Evolutionary conservation across 1,284 basidiomycete species (phyloP).

Genomic region (Mrakiaceae sp.): DNA sequence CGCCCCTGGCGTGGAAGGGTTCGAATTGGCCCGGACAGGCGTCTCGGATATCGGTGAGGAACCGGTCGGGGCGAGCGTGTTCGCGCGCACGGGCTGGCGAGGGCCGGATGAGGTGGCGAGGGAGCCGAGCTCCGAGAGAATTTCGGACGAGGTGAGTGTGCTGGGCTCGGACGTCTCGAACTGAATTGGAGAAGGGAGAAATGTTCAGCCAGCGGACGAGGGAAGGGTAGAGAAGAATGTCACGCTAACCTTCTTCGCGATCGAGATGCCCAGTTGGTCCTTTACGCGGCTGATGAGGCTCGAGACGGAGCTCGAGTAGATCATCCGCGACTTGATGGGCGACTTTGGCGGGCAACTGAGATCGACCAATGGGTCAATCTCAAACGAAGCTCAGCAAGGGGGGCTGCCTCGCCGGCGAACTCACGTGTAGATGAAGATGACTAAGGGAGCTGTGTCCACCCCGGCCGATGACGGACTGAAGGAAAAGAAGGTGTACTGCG

Average conservation of each 20-base stretch:
- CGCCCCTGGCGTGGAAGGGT: neutral
- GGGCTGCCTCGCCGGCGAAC: too few species aligned
- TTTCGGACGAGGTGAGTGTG: constrained; percentile 8
- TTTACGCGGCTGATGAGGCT: constrained; percentile 3
- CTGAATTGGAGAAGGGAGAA: neutral
- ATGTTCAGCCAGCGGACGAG: neutral
- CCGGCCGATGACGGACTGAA: neutral
- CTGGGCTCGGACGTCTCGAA: constrained; percentile 15
- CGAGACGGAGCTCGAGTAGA: constrained; percentile 8
- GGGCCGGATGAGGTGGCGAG: neutral
- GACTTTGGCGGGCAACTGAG: constrained; percentile 6
- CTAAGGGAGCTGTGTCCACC: neutral
- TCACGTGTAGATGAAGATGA: constrained; percentile 12
- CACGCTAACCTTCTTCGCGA: constrained; percentile 10
- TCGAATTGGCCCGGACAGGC: neutral
- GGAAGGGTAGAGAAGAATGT: neutral
- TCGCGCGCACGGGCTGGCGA: neutral
- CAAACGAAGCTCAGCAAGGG: neutral
- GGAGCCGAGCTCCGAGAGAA: constrained; percentile 12
- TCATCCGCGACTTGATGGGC: constrained; percentile 14
- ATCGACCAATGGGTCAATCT: too few species aligned
- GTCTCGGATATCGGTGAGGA: neutral
- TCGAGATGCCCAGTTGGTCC: neutral
- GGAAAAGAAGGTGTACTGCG: constrained; percentile 17
- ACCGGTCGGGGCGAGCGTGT: neutral